A percentile compares a stretch with the other conserved stretches of the same genome.
phyloP scores from a whole-genome alignment of 2,329 filamentous ascomycete genomes.

The Penicillium hesseltinei region DNA sequence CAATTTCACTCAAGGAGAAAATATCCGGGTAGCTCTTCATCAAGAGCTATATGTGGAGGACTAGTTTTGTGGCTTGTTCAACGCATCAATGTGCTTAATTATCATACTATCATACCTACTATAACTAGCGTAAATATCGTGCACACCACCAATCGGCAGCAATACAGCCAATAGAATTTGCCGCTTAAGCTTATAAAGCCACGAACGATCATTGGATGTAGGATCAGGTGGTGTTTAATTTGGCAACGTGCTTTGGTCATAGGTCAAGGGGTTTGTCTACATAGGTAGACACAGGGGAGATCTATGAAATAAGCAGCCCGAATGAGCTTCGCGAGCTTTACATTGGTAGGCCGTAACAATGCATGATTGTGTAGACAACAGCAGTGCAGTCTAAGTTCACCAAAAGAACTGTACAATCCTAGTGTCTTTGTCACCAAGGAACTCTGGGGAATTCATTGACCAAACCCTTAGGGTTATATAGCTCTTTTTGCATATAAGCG shows the following conservation, averaged over 20 bases:
- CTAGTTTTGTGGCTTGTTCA: background rate
- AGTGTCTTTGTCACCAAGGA: background rate
- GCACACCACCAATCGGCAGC: background rate
- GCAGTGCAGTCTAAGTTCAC: background rate
- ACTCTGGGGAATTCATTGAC: background rate
- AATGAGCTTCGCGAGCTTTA: background rate
- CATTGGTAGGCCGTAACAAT: background rate
- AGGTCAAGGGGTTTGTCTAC: background rate
- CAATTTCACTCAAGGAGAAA: background rate
- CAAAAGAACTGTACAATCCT: background rate
- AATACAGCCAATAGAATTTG: background rate
- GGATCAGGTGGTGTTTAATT: background rate
- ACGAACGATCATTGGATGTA: background rate
- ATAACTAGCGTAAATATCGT: background rate
- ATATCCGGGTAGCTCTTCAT: background rate
- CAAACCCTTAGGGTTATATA: background rate
- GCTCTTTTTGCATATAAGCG: background rate
- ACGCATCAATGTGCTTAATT: background rate
- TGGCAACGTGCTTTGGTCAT: background rate
- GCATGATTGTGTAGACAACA: background rate
- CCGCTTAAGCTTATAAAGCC: background rate
- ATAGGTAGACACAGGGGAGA: background rate
- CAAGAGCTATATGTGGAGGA: background rate
- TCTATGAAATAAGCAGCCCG: background rate
- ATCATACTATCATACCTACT: background rate